Conservation (phyloP, 2,329 filamentous ascomycete genomes). For the Thelonectria rubi region DNA sequence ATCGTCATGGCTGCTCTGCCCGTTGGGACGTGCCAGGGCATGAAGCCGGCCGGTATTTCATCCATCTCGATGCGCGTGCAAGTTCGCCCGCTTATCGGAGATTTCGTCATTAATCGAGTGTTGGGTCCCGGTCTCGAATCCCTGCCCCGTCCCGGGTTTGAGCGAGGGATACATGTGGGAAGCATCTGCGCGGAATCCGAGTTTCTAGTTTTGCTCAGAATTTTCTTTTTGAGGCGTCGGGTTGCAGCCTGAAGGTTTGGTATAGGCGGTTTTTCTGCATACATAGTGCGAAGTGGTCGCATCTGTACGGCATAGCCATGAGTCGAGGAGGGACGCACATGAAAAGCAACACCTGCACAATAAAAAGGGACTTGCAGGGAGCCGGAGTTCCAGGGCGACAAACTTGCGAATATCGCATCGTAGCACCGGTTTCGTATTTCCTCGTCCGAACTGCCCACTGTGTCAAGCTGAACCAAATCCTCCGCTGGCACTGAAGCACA, state of each 20-base stretch:
- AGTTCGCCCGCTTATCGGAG: constrained; percentile 40
- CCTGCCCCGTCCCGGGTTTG: constrained; percentile 10
- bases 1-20: background rate
- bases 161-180: background rate
- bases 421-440: background rate
- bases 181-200: background rate
- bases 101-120: constrained; percentile 39
- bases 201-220: background rate
- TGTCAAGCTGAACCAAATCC: constrained; percentile 8
- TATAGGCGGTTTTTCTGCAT: background rate
- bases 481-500: constrained; percentile 7
- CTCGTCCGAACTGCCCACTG: background rate
- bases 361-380: background rate
- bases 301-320: background rate
- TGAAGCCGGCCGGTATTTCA: constrained; percentile 15
- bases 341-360: background rate
- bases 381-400: background rate
- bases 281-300: background rate
- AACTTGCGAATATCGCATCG: background rate
- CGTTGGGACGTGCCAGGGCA: constrained; percentile 9
- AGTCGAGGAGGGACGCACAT: background rate
- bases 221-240: background rate
- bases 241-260: background rate
- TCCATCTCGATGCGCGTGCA: constrained; percentile 24
- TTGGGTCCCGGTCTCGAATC: constrained; percentile 23